A percentile compares a stretch with the other conserved stretches of the same genome.
phyloP scores from a whole-genome alignment of 164 flowering plant species.

The Vitis vinifera region DNA sequence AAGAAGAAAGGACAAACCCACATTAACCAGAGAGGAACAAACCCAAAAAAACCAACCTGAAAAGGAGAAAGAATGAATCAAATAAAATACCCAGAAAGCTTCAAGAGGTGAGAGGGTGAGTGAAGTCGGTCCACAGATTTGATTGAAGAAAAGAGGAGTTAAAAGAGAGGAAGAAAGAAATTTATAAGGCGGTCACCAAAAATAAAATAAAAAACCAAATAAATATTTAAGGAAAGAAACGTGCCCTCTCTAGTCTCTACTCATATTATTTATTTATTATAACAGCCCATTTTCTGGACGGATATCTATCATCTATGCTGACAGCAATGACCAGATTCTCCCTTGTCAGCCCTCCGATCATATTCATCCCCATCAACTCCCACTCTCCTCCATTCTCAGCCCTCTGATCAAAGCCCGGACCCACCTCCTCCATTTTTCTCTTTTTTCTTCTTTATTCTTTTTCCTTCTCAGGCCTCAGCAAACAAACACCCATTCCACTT shows the following conservation, averaged over 20 bases:
- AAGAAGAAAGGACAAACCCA: background rate
- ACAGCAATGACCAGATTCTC: constrained; percentile 6
- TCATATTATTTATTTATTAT: background rate
- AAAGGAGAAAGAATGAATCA: background rate
- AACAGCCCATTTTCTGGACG: constrained; percentile 5
- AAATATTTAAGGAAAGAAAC: constrained; percentile 3
- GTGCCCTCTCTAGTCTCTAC: background rate
- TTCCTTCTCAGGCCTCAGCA: too few species aligned
- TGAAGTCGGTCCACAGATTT: background rate
- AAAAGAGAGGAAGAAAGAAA: background rate
- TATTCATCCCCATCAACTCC: background rate
- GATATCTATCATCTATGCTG: background rate
- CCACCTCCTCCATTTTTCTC: too few species aligned
- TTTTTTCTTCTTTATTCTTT: too few species aligned
- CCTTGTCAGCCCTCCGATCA: background rate
- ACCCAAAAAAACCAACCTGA: background rate
- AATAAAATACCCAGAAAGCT: background rate
- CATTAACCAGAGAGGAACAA: background rate
- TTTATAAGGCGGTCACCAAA: constrained; percentile 12
- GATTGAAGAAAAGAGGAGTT: background rate
- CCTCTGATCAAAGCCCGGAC: too few species aligned
- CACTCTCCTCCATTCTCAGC: too few species aligned
- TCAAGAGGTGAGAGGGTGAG: background rate
- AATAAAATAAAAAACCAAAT: background rate
- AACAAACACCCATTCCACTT: too few species aligned